Conservation (phyloP, 805 yeast species). For the Peterozyma toletana region DNA sequence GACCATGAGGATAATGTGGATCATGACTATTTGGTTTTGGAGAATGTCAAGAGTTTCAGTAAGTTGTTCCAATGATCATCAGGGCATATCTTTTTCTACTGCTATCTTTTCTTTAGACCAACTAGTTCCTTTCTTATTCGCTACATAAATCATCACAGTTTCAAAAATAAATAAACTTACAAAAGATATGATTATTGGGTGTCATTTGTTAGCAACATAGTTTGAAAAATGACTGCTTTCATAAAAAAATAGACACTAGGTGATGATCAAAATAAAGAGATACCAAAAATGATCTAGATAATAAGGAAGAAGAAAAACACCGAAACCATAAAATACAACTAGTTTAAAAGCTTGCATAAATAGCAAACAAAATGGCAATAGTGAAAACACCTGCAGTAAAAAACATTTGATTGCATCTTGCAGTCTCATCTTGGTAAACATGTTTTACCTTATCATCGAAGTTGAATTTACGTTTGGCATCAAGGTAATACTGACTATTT, state of each 20-base stretch:
- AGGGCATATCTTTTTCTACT: no score
- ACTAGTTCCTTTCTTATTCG: no score
- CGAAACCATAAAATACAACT: no score
- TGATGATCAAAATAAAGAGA: no score
- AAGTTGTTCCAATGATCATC: slow-evolving; percentile 19
- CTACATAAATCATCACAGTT: no score
- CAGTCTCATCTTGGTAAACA: slow-evolving; percentile 1
- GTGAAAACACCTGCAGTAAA: background rate
- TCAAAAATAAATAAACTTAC: no score
- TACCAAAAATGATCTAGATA: no score
- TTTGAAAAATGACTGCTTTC: background rate
- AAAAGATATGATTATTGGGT: no score
- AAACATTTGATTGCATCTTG: background rate
- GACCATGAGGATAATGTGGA: slow-evolving; percentile 19
- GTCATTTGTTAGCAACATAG: background rate
- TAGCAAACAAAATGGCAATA: background rate
- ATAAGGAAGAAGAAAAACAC: no score
- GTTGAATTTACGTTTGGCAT: slow-evolving; percentile 34
- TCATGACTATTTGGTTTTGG: slow-evolving; percentile 24
- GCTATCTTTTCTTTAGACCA: no score
- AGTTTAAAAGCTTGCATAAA: no score
- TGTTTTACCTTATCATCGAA: slow-evolving; percentile 24
- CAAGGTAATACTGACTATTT: slow-evolving; percentile 26
- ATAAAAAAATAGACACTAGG: background rate
- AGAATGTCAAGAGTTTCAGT: slow-evolving; percentile 27